These are phyloP conservation scores for Spizellomyces punctatus DNA, from an alignment of 192 early-diverging fungal genomes.

Conservation along the genomic window DNA sequence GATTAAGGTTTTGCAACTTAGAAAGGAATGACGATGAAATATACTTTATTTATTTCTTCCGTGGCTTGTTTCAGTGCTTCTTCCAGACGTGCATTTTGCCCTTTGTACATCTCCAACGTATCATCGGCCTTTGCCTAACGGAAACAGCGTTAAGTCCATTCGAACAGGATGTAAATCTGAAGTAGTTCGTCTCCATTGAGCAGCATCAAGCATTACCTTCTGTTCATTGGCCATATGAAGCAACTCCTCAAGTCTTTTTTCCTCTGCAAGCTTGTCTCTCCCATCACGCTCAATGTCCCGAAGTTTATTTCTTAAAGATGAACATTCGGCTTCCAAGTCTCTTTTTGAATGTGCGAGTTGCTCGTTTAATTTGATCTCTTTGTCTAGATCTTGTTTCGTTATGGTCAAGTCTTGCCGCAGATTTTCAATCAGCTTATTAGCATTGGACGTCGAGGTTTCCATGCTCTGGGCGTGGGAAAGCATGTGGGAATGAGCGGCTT, in stretches of 20 bases:
- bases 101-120: conserved; percentile 31
- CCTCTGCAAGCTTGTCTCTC: conserved; percentile 5
- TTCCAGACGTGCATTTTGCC: conserved; percentile 39
- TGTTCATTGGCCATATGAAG: conserved; percentile 28
- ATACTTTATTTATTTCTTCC: conserved; percentile 54
- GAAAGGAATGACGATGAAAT: background rate
- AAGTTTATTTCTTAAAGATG: background rate
- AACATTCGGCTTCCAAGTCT: conserved; percentile 29
- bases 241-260: conserved; percentile 17
- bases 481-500: conserved; percentile 35
- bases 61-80: conserved; percentile 30
- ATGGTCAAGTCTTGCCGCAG: conserved; percentile 18
- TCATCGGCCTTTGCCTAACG: conserved; percentile 36
- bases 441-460: conserved; percentile 23
- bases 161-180: too few species aligned
- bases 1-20: background rate
- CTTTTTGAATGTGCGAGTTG: conserved; percentile 22
- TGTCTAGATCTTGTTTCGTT: conserved; percentile 31
- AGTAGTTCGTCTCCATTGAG: too few species aligned
- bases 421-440: conserved; percentile 16
- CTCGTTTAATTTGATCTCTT: background rate
- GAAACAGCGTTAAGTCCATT: background rate
- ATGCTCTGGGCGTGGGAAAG: conserved; percentile 34
- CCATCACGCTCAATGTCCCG: conserved; percentile 13
- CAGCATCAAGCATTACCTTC: conserved; percentile 5